Evolutionary conservation across 139 green algal genomes (phyloP), one percentile per base, ranked within the genome.

Genomic region (Spirogloea muscicola): DNA sequence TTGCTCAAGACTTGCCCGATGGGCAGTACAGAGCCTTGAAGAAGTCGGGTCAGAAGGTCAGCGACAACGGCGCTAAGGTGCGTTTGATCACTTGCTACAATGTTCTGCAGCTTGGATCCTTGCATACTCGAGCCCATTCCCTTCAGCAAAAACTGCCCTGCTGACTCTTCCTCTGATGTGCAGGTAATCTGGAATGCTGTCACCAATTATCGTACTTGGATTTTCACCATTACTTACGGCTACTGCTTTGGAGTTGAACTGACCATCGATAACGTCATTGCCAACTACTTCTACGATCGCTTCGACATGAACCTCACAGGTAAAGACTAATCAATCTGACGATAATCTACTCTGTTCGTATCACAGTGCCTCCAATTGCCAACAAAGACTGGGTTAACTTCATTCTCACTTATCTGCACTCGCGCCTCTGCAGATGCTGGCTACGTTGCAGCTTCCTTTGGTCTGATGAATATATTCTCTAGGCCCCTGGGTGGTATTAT

Each of bases 381-480:
- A n/a, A n/a, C n/a, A n/a, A n/a, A n/a, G n/a, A n/a, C n/a, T n/a
- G n/a, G n/a, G n/a, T n/a, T n/a, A n/a, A n/a, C n/a, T n/a, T n/a
- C n/a, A n/a, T 27, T 16, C 44, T 52, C 44, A 16, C 44, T 52
- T 27, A 52, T 52, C 44, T 16, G 13, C 44, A 13, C 44, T 16
- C 44, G 44, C 13, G 13, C 44, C 44, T 52, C 44, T 16, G 13
- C 44, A 16, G 13, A 52, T n/a, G 16, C 44, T 18, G 62, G 68
- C 25, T 18, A 10, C 38, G 18, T 33, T 33, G 70, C 49, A 25
- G 71, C 74, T 1, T 69, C 64, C 63, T 75, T 82, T 29, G 74
- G 74, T 44, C 69, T 96, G 16, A 89, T 92, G 82, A 98, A 98
- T 87, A 66, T 98, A 44, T 91, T 94, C 84, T 88, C 88, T 0